Evolutionary conservation across 2,329 filamentous ascomycete species (phyloP).

Genomic region (Pochonia chlamydosporia): DNA sequence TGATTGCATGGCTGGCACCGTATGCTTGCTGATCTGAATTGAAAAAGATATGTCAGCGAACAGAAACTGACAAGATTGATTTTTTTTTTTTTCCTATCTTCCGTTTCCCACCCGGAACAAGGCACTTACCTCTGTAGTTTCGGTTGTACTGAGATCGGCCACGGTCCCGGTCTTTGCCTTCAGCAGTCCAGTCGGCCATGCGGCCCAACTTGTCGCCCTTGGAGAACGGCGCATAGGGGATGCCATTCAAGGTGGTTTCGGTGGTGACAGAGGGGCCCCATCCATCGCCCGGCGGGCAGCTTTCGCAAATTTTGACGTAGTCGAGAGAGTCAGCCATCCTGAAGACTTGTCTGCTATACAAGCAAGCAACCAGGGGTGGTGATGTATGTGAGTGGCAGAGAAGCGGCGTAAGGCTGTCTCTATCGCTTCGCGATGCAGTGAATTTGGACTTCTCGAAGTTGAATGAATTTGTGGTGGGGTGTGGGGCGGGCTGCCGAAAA

Average conservation of each 20-base stretch:
- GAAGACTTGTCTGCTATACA: slow-evolving; percentile 7
- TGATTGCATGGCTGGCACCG: slow-evolving; percentile 76
- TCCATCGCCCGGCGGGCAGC: slow-evolving; percentile 67
- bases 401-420: slow-evolving; percentile 1
- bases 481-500: slow-evolving; percentile 25
- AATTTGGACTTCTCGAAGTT: slow-evolving; percentile 26
- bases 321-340: slow-evolving; percentile 50
- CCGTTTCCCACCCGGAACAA: neutral
- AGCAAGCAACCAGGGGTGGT: neutral
- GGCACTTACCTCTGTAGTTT: slow-evolving; percentile 74
- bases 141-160: slow-evolving; percentile 85
- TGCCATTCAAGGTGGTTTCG: slow-evolving; percentile 87
- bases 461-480: slow-evolving; percentile 39
- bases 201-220: slow-evolving; percentile 98
- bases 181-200: slow-evolving; percentile 97
- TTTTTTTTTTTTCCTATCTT: no score
- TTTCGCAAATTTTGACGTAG: slow-evolving; percentile 59
- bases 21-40: slow-evolving; percentile 87
- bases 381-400: neutral
- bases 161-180: slow-evolving; percentile 77
- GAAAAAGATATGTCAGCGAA: neutral
- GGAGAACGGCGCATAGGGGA: slow-evolving; percentile 95
- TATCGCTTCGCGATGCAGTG: slow-evolving; percentile 17
- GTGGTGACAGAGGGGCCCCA: slow-evolving; percentile 83
- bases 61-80: no score